Conservation (phyloP, 352 stramenopile genomes). For the Aphanomyces cochlioides region DNA sequence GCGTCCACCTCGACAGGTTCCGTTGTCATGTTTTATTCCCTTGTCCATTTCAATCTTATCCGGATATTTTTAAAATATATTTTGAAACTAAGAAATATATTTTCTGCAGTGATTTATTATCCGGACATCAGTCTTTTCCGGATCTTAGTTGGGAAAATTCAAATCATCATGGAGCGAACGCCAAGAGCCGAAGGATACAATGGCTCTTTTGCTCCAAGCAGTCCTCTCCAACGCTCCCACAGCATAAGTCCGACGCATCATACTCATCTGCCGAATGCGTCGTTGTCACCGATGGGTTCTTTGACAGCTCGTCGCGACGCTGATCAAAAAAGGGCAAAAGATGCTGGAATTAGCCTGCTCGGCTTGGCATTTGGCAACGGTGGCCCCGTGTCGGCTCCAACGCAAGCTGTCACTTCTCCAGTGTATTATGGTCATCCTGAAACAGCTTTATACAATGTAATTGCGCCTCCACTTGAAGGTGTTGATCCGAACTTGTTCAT, state of each 20-base stretch:
- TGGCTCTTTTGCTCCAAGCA: not conserved
- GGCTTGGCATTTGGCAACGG: conserved; percentile 21
- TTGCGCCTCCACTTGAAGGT: conserved; percentile 40
- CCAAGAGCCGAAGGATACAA: conserved; percentile 1
- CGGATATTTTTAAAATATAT: too few relatives aligned
- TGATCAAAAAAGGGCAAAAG: conserved; percentile 21
- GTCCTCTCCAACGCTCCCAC: conserved; percentile 2
- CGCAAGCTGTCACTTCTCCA: not conserved
- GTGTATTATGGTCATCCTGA: not conserved
- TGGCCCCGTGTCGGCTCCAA: not conserved
- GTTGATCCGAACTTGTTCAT: conserved; percentile 67
- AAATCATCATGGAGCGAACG: conserved; percentile 5
- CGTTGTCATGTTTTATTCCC: too few relatives aligned
- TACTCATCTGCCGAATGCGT: not conserved
- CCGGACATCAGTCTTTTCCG: conserved; percentile 6
- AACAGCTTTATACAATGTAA: not conserved
- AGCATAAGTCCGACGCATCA: conserved; percentile 14
- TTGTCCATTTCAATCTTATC: too few relatives aligned
- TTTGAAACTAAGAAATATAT: too few relatives aligned
- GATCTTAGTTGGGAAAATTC: not conserved
- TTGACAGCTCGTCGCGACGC: conserved; percentile 11
- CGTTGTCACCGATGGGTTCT: conserved; percentile 2
- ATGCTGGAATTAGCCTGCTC: conserved; percentile 23
- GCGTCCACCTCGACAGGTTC: too few relatives aligned
- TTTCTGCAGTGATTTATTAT: not conserved